Base-by-base conservation (phyloP, 2,329 filamentous ascomycete species). In the Fusarium paranaense region DNA sequence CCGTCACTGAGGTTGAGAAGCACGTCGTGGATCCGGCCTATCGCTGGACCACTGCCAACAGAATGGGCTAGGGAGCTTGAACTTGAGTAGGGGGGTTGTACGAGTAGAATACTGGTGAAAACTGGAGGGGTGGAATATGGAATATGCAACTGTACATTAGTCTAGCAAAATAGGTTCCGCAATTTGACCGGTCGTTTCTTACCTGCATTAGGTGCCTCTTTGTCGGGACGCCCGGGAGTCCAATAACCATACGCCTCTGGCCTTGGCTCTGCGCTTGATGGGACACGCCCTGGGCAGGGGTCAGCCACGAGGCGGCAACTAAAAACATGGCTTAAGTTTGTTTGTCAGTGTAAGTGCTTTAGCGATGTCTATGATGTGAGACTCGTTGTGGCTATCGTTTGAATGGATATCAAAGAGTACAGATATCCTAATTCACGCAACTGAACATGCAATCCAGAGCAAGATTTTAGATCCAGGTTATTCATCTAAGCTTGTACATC, bases 31-130 rank as follows among this genome's bases (percentile, higher is more conserved):
- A 71, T n/a, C 71, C 63, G 8, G 63, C 63, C 2, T 62, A 62
- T 33, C 71, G 71, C 13, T 73, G 63, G 71, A 73, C 70, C 4
- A 73, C 71, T 5, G 62, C 67, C 11, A 74, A 73, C 7, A 16
- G 67, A 20, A 22, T 68, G 25, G 61, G 50, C 1, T 66, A 50
- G 10, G 18, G 16, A 35, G 2, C 2, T 1, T 27, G 22, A 47
- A 18, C 42, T 27, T 27, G 42, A 47, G 9, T 9, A 58, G 2
- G 10, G 11, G 20, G 16, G 13, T 22, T 56, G 7, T 40, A 35
- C 11, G 52, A 56, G n/a, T 56, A 25, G n/a, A 20, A 8, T 5
- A 27, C 42, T 47, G 2, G 8, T 27, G 8, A 47, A 47, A 47
- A 47, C 5, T 47, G 42, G 22, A 47, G 22, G 2, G 42, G 38